Evolutionary conservation across 305 asterid genomes (phyloP), one percentile per base, ranked within the genome.

Genomic region (Fraxinus greggii): DNA sequence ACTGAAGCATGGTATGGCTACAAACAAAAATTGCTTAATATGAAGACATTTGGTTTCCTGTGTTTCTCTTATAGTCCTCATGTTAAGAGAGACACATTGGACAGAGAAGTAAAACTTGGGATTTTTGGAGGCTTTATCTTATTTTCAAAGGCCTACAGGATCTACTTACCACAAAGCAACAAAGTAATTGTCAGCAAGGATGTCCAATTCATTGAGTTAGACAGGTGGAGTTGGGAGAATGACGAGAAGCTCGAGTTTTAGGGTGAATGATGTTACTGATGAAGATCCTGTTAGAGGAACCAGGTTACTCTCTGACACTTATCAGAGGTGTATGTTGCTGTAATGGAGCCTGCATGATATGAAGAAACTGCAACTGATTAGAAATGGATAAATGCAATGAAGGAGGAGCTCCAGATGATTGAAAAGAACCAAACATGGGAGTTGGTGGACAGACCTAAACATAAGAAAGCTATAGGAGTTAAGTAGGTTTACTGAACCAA

Each of bases 231-330:
- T 7, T 70, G 51, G 40, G 75, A 72, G 2, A 48, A 78, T 33
- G 10, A 7, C 0, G 9, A 32, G 23, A 63, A 38, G 17, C 29
- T 31, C 4, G 29, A 32, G 29, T 28, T 19, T 13, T 51, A 36
- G 15, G 23, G 19, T 0, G 5, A 36, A 74, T 77, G 78, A 67
- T 29, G n/a, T 12, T 7, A 38, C 72, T 2, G 69, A 78, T 54
- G 32, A 82, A 8, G 21, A 31, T 3, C 82, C 2, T 29, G 32
- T 77, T 6, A 35, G 79, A 73, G 83, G 80, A 7, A 54, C 84
- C 32, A 72, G 77, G 6, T 38, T 29, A 1, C 10, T 83, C 0
- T 78, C 31, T 61, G 61, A 79, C 7, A 40, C 74, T 9, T 79
- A 72, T 61, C 3, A 24, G 1, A 78, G 63, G n/a, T 31, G 79